phyloP scores from a whole-genome alignment of 2,329 filamentous ascomycete genomes.

The Colletotrichum cuscutae region DNA sequence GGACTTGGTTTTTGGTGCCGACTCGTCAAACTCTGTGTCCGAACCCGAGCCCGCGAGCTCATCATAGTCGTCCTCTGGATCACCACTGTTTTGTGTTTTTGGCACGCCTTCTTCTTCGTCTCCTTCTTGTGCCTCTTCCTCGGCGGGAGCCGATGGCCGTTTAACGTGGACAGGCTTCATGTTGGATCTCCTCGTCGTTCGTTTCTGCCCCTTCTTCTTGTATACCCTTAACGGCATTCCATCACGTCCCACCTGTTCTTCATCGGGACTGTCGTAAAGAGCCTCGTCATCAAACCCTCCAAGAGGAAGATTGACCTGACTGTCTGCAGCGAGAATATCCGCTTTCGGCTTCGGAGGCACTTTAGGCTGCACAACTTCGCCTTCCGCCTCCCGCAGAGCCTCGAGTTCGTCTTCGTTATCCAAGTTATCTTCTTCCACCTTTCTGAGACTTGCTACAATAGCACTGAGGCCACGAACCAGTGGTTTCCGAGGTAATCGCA shows the following conservation, averaged over 20 bases:
- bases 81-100: conserved; percentile 49
- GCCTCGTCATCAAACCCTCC: conserved; percentile 74
- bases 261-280: conserved; percentile 64
- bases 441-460: conserved; percentile 76
- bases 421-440: conserved; percentile 74
- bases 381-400: conserved; percentile 77
- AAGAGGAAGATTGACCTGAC: conserved; percentile 55
- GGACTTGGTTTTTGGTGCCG: conserved; percentile 38
- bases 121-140: conserved; percentile 41
- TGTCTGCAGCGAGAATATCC: conserved; percentile 56
- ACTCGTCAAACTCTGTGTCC: conserved; percentile 45
- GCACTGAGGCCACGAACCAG: conserved; percentile 78
- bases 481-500: conserved; percentile 67
- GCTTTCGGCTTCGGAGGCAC: conserved; percentile 42
- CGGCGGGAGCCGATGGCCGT: conserved; percentile 51
- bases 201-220: conserved; percentile 88
- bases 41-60: conserved; percentile 48
- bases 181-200: conserved; percentile 76
- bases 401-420: conserved; percentile 82
- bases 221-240: conserved; percentile 71
- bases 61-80: conserved; percentile 40
- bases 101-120: conserved; percentile 46
- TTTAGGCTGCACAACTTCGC: conserved; percentile 46
- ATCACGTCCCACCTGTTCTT: conserved; percentile 62
- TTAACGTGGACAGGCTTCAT: conserved; percentile 66